Percentiles rank a stretch among this genome's conserved stretches.
These are phyloP conservation scores for Pichia sp. DNA, from an alignment of 1,139 yeast species.

Conservation along the genomic window DNA sequence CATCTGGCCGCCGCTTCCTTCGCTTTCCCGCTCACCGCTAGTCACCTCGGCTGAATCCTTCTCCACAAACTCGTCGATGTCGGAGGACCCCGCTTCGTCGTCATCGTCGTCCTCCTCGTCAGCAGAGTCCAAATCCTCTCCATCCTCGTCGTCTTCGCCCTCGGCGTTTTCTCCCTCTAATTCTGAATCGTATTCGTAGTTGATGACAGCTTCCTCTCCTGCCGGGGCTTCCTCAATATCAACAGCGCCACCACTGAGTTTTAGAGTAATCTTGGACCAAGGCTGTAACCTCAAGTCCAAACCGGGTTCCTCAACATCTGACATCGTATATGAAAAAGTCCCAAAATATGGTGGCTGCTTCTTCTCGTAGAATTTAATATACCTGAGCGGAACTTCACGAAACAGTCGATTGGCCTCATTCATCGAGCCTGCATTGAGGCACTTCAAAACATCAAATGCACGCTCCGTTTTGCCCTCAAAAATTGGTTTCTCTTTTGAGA, in stretches of 20 bases:
- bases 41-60: constrained; percentile 19
- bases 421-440: constrained; percentile 25
- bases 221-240: not conserved
- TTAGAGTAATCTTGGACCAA: constrained; percentile 33
- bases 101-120: constrained; percentile 40
- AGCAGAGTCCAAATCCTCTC: constrained; percentile 56
- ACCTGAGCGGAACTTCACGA: constrained; percentile 49
- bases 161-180: constrained; percentile 71
- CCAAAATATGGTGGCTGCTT: constrained; percentile 80
- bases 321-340: constrained; percentile 47
- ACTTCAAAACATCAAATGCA: constrained; percentile 29
- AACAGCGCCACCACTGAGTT: not conserved
- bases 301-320: constrained; percentile 8
- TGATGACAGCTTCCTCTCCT: constrained; percentile 27
- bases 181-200: constrained; percentile 74
- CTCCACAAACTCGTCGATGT: constrained; percentile 61
- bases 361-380: constrained; percentile 76
- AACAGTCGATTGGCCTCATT: constrained; percentile 33
- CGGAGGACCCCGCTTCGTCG: constrained; percentile 40
- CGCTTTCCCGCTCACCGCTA: constrained; percentile 25
- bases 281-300: constrained; percentile 39
- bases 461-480: constrained; percentile 2
- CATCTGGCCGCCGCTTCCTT: constrained; percentile 38
- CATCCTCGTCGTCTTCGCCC: constrained; percentile 49
- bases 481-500: no score